Evolutionary conservation across 805 yeast genomes (phyloP).

Genomic region (Cyberlindnera xylosilytica): DNA sequence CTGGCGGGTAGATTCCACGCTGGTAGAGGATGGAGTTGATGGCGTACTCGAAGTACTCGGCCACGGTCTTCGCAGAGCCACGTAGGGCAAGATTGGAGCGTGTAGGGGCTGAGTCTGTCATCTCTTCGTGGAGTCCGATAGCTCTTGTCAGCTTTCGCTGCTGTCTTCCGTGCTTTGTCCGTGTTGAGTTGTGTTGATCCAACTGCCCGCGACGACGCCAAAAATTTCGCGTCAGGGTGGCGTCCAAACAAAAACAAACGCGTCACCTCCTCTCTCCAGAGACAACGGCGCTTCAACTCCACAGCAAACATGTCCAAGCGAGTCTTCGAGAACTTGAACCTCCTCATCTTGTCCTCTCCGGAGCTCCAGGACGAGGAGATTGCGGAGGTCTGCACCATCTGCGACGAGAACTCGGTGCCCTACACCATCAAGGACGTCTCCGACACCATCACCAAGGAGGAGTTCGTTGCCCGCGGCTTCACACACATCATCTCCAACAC

Average conservation of each 20-base stretch:
- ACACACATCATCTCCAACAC: constrained; percentile 53
- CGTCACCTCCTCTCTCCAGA: not conserved
- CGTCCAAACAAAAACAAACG: constrained; percentile 8
- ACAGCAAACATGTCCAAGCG: constrained; percentile 12
- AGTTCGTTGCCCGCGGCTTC: constrained; percentile 20
- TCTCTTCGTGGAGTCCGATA: not conserved
- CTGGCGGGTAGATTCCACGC: constrained; percentile 85
- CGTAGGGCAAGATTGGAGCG: constrained; percentile 46
- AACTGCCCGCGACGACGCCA: not conserved
- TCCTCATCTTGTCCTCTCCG: constrained; percentile 22
- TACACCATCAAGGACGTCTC: constrained; percentile 19
- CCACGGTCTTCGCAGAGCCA: constrained; percentile 75
- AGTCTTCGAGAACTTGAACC: constrained; percentile 22
- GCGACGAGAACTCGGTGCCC: constrained; percentile 27
- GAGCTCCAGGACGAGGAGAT: constrained; percentile 15
- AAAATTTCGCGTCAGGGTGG: not conserved
- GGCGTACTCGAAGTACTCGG: constrained; percentile 82
- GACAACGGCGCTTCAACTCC: not conserved
- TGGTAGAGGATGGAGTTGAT: constrained; percentile 82
- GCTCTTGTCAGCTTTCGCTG: too few relatives aligned
- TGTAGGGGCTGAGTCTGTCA: constrained; percentile 12
- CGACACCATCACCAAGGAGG: constrained; percentile 22
- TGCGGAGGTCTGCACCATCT: constrained; percentile 17
- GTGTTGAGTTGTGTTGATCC: not conserved
- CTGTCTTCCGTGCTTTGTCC: too few relatives aligned